Base-by-base conservation (phyloP, 2,329 filamentous ascomycete species). In the Monilinia laxa region DNA sequence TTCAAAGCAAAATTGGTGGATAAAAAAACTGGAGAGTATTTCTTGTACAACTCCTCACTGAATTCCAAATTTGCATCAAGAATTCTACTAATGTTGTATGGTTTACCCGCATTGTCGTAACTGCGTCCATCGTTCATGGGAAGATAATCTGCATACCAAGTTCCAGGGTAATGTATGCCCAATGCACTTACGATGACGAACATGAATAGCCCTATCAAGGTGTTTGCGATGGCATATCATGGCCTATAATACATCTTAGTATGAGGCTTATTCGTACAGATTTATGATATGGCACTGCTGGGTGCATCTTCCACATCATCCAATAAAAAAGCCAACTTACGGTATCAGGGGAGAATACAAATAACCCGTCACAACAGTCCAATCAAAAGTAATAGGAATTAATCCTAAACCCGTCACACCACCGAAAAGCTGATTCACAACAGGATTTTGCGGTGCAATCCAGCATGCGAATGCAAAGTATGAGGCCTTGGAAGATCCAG, bases 341-440 rank as follows among this genome's bases (percentile, higher is more conserved):
- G 12, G 40, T 42, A 42, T 42, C 40, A 42, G 40, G 40, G 40
- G 40, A 42, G 40, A 42, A 16, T 42, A 42, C 14, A 42, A 16
- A 42, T 16, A 42, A 42, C 40, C 40, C 12, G 12, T 42, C 40
- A 91, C 83, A 71, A 91, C 87, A 6, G 87, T 88, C 89, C 90
- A 92, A 79, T 92, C 90, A 73, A 92, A 91, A 0, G 89, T 91
- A 42, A 92, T 85, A 1, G 90, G 89, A 9, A 92, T 78, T 38
- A 92, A 73, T 0, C 87, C 90, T 4, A 92, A 70, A 0, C 90
- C 90, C 0, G 86, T 89, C 40, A 67, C 62, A 1, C 87, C 88
- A 2, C 90, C 90, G 71, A 92, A 92, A 1, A 92, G 74, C 75
- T 92, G 89, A 70, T 92, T 93, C 51, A 92, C 77, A 12, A 90